Conservation (phyloP, 2,329 filamentous ascomycete genomes). For the Septoria petroselini region DNA sequence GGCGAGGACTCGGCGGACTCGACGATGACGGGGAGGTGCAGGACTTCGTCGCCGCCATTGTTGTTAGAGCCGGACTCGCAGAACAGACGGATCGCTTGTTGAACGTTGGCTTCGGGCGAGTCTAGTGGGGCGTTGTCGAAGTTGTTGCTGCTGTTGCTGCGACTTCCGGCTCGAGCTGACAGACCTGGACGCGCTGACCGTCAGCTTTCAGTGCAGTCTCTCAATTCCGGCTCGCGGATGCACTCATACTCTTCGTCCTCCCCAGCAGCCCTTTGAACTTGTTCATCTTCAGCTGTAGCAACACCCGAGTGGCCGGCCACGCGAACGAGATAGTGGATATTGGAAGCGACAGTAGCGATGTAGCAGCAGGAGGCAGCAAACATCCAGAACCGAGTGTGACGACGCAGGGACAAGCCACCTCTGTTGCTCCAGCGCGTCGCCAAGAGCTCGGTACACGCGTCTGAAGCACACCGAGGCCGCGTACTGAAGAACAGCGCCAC, state of each 20-base stretch:
- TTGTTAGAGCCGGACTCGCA: constrained; percentile 65
- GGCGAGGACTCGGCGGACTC: constrained; percentile 93
- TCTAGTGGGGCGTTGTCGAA: constrained; percentile 37
- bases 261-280: constrained; percentile 18
- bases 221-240: neutral
- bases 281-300: constrained; percentile 11
- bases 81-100: constrained; percentile 68
- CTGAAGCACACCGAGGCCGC: neutral
- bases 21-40: constrained; percentile 89
- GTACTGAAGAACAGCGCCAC: too few species aligned
- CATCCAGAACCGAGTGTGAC: neutral
- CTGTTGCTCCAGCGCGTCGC: neutral
- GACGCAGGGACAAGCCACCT: neutral
- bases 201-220: constrained; percentile 7
- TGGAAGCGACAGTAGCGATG: neutral
- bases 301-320: neutral
- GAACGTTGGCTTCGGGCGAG: constrained; percentile 65
- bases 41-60: constrained; percentile 75
- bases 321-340: neutral
- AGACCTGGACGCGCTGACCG: constrained; percentile 2
- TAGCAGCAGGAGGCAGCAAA: constrained; percentile 4
- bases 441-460: constrained; percentile 1
- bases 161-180: constrained; percentile 6
- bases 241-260: constrained; percentile 17
- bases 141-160: constrained; percentile 13